Evolutionary conservation across 148 eudicot genomes (phyloP).

Genomic region (Chenopodium album): DNA sequence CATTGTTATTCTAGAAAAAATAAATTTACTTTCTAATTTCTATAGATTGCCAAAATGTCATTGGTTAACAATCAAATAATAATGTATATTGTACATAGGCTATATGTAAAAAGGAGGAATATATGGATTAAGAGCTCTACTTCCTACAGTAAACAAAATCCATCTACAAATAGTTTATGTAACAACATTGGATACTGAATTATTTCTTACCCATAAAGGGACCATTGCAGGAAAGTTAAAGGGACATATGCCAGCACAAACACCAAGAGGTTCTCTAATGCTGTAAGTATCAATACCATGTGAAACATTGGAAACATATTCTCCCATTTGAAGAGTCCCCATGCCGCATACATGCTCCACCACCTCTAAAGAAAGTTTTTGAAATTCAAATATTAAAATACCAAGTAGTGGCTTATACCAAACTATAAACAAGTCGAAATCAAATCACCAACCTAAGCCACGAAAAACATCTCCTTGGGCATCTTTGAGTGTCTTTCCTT

Average conservation of each 20-base stretch:
- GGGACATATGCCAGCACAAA: constrained; percentile 98
- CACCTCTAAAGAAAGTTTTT: constrained; percentile 61
- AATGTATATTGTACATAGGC: neutral
- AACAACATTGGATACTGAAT: neutral
- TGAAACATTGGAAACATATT: constrained; percentile 74
- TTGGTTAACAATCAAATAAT: neutral
- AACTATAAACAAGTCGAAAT: neutral
- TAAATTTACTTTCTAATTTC: neutral
- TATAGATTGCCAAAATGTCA: neutral
- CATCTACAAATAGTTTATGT: neutral
- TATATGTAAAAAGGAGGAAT: neutral
- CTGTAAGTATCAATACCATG: constrained; percentile 92
- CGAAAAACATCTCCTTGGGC: constrained; percentile 98
- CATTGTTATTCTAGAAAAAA: neutral
- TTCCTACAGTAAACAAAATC: neutral
- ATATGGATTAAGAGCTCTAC: neutral
- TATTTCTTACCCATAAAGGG: constrained; percentile 77
- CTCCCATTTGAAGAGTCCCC: constrained; percentile 97
- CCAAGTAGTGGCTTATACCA: neutral
- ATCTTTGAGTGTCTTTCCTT: constrained; percentile 96
- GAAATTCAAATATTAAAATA: constrained; percentile 4
- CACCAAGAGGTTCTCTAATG: constrained; percentile 93
- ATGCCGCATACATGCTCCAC: constrained; percentile 99
- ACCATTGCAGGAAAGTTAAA: constrained; percentile 98
- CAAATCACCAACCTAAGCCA: constrained; percentile 68